Conservation (phyloP, 2,329 filamentous ascomycete genomes). For the Aspergillus luchuensis region DNA sequence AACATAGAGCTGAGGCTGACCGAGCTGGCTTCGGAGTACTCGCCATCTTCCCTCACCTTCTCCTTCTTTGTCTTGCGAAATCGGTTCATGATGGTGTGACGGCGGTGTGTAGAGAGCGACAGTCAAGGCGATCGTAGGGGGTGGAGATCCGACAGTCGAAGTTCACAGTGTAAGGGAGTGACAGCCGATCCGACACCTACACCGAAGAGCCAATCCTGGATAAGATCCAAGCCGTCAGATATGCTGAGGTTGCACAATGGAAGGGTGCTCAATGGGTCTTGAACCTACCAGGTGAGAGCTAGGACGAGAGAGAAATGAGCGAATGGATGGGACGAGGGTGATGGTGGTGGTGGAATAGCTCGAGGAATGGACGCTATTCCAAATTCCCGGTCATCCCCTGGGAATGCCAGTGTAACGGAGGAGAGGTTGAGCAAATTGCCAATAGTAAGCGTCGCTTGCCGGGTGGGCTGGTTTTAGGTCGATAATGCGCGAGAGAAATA, state of each 20-base stretch:
- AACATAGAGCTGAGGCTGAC: slow-evolving; percentile 39
- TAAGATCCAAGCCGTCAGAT: slow-evolving; percentile 1
- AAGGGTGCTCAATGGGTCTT: background rate
- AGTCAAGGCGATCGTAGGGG: background rate
- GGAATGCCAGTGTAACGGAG: background rate
- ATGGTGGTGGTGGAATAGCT: background rate
- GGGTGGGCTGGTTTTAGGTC: slow-evolving; percentile 11
- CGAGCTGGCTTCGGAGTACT: slow-evolving; percentile 43
- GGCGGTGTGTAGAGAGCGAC: background rate
- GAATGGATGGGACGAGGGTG: background rate
- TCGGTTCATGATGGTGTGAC: slow-evolving; percentile 39
- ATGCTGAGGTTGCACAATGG: background rate
- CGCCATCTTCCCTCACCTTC: slow-evolving; percentile 26
- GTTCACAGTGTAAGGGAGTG: background rate
- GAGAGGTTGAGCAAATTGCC: slow-evolving; percentile 6
- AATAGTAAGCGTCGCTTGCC: slow-evolving; percentile 17
- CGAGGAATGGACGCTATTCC: background rate
- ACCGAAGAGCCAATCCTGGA: background rate
- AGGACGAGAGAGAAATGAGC: background rate
- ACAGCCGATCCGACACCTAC: background rate
- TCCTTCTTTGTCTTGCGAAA: slow-evolving; percentile 46
- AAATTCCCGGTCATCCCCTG: slow-evolving; percentile 4
- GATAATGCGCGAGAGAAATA: slow-evolving; percentile 10
- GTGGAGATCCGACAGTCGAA: background rate
- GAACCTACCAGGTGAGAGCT: slow-evolving; percentile 1